Base-by-base conservation (phyloP, 495 filamentous ascomycete genomes). In the Annulohypoxylon stygium region DNA sequence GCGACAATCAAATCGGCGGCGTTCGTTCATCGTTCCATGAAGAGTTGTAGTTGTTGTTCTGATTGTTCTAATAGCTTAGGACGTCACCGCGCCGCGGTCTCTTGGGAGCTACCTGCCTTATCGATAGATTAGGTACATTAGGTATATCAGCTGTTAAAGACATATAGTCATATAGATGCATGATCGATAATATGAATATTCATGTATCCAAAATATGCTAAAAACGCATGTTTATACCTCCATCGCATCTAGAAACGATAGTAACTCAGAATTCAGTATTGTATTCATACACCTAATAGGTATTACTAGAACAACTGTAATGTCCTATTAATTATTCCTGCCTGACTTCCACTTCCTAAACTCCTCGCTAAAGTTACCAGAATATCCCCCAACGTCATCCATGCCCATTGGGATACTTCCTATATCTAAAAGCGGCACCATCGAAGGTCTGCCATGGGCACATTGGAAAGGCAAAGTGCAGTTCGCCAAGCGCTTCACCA, bases 391-490 rank as follows among this genome's bases (percentile, higher is more conserved):
- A 33, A 41, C 33, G 37, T 69, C 61, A 14, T 12, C 34, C 33
- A 25, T 14, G 14, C 12, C 43, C 48, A 67, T 58, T 0, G 67
- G 71, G n/a, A 33, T 59, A 57, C 65, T 62, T n/a, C 83, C 83
- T 36, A 92, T 48, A 71, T 92, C 88, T 7, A 93, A 82, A 20
- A 94, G 75, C 4, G 93, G 93, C 9, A 93, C 85, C 88, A 95
- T 90, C 26, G 89, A 90, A 20, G 92, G 91, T 70, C 93, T 88
- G 34, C 93, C 94, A 84, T 94, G 94, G 16, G 93, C 96, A 79
- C 96, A 99, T 75, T 95, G 92, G 73, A 98, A 98, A 5, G 97
- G 96, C 75, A 98, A 96, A 1, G 84, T 89, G 69, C 93, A 97
- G 2, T 75, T 75, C 8, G 89, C 86, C 36, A 99, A 82, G 45